Evolutionary conservation across 257 asterid species (phyloP).

Genomic region (Henckelia pumila): DNA sequence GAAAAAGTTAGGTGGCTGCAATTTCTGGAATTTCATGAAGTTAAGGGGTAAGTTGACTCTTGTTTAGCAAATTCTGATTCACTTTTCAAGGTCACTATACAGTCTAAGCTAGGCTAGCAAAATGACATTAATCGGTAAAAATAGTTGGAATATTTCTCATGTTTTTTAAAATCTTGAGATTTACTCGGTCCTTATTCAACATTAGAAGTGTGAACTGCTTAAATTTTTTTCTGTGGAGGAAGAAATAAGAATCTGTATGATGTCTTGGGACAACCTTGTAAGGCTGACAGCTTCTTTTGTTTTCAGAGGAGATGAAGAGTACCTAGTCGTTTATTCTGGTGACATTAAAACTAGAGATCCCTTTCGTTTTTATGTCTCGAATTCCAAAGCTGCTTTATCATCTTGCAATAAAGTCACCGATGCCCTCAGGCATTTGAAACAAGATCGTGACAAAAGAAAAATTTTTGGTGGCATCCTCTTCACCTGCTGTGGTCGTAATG

Average conservation of each 20-base stretch:
- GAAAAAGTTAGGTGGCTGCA: conserved; percentile 58
- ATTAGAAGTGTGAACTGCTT: background rate
- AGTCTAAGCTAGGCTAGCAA: background rate
- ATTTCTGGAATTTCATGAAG: conserved; percentile 74
- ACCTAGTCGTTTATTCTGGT: conserved; percentile 48
- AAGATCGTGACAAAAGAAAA: conserved; percentile 31
- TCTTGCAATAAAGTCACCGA: conserved; percentile 44
- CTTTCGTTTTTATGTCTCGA: conserved; percentile 57
- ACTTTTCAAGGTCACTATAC: background rate
- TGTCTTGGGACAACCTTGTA: conserved; percentile 6
- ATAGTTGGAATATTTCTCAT: background rate
- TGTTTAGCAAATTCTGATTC: conserved; percentile 15
- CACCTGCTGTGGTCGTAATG: conserved; percentile 74
- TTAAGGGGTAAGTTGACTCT: conserved; percentile 50
- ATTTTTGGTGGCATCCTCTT: conserved; percentile 75
- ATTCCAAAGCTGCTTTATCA: conserved; percentile 45
- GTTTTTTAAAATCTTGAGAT: conserved; percentile 8
- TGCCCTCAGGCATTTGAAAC: conserved; percentile 39
- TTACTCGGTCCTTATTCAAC: too few species aligned
- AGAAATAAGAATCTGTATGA: background rate
- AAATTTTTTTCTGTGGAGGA: background rate
- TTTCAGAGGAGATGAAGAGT: conserved; percentile 77
- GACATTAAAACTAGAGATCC: conserved; percentile 74
- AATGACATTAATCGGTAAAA: background rate
- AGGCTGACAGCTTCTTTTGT: conserved; percentile 3